These are phyloP conservation scores for Phoenix roebelenii DNA, from an alignment of 176 grass and related monocot species.

Conservation along the genomic window DNA sequence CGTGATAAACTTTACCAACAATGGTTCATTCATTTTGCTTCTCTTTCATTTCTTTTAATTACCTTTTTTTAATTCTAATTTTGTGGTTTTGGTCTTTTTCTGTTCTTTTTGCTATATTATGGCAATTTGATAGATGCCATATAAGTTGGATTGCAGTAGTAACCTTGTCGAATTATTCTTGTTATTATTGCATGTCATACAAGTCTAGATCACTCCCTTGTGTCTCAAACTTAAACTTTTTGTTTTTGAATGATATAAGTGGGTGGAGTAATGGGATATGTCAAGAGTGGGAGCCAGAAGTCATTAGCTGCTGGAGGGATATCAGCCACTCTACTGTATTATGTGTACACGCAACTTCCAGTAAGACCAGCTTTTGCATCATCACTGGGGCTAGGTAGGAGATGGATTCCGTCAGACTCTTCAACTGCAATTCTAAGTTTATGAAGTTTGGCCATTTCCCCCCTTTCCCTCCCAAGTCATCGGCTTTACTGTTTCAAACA, in stretches of 20 bases:
- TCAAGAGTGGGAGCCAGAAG: constrained; percentile 78
- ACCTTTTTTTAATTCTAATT: too few species aligned
- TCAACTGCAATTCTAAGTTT: not conserved
- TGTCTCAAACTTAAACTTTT: too few species aligned
- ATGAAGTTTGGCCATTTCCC: not conserved
- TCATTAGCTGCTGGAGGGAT: constrained; percentile 60
- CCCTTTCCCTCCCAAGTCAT: too few species aligned
- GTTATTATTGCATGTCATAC: not conserved
- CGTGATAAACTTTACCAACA: too few species aligned
- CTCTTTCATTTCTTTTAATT: too few species aligned
- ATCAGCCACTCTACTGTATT: constrained; percentile 45
- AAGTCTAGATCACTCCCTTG: not conserved
- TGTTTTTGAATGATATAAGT: constrained; percentile 21
- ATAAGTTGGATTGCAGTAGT: too few species aligned
- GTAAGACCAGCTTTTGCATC: constrained; percentile 57
- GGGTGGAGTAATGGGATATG: constrained; percentile 64
- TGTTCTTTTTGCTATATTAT: too few species aligned
- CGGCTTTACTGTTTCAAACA: not conserved
- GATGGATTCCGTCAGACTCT: not conserved
- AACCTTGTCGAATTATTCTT: not conserved
- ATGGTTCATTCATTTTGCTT: too few species aligned
- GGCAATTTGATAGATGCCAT: too few species aligned
- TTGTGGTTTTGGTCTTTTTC: too few species aligned
- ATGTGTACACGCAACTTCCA: constrained; percentile 74
- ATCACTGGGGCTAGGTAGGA: constrained; percentile 47